Evolutionary conservation across 2,329 filamentous ascomycete genomes (phyloP), one percentile per base, ranked within the genome.

Genomic region (Fusarium graminum): DNA sequence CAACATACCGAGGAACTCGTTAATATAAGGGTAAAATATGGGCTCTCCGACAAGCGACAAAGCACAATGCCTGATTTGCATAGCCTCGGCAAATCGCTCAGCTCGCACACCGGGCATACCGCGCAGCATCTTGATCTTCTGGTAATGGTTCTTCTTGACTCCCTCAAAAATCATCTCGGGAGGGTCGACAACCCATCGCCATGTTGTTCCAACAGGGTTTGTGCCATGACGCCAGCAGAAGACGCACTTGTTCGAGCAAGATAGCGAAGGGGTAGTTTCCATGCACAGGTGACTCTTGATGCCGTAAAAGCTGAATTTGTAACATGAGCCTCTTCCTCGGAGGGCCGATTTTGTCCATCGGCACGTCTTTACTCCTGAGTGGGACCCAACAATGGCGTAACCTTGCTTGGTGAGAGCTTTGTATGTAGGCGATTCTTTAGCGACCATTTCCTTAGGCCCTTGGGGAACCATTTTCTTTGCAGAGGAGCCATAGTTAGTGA

Each of bases 181-280:
- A 1, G 92, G 90, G 75, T 98, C 95, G 29, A 97, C 92, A 49
- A 94, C 88, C 94, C 94, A 99, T 62, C 94, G 90, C 94, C 95
- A 98, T 6, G 91, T 97, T 4, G 95, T 98, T 45, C 94, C 94
- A 0, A 98, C 95, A 0, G 94, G 94, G 76, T 98, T 99, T 0
- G 95, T 98, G 52, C 94, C 95, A 75, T 98, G 95, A 8, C 95
- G 90, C 95, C 94, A 99, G 84, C 94, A 99, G 79, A 98, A 99
- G 68, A 99, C 93, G 78, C 95, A 98, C 78, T 99, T 98, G 82
- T 98, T 98, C 65, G 91, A 95, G 83, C 94, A 99, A 11, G 93
- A 97, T 6, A 99, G 86, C 0, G 94, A 97, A 0, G 94, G 94
- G 0, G 94, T 98, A 3, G 94, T 94, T 80, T 99, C 94, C 95